These are phyloP conservation scores for Arthrobotrys musiformis DNA, from an alignment of 2,329 filamentous ascomycete genomes.

Conservation along the genomic window DNA sequence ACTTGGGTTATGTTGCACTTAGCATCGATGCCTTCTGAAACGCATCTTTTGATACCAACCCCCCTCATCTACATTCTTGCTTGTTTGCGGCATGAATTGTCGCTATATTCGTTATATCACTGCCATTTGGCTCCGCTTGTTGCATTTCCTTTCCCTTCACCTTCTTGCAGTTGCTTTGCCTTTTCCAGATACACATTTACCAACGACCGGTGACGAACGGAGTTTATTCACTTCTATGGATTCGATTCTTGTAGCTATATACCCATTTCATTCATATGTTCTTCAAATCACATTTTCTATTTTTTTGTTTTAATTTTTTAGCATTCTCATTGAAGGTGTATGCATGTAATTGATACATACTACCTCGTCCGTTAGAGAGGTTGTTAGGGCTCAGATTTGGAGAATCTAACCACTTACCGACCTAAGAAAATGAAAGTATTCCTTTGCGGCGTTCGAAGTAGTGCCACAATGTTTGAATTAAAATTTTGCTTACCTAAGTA, in stretches of 20 bases:
- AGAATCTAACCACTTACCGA: not conserved
- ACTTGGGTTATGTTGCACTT: slow-evolving; percentile 2
- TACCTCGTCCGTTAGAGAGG: not conserved
- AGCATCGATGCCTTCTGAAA: not conserved
- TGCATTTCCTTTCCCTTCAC: not conserved
- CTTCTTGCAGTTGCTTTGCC: not conserved
- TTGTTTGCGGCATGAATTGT: not conserved
- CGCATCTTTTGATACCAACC: not conserved
- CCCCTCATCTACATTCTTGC: not conserved
- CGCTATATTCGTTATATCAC: too few species aligned
- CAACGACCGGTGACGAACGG: slow-evolving; percentile 42
- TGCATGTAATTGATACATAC: too few species aligned
- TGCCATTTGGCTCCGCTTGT: not conserved
- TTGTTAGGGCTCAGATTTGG: not conserved
- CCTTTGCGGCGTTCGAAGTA: not conserved
- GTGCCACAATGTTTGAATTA: not conserved
- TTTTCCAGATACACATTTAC: slow-evolving; percentile 10
- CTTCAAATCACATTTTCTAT: slow-evolving; percentile 10
- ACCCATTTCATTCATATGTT: slow-evolving; percentile 27
- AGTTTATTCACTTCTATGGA: slow-evolving; percentile 29
- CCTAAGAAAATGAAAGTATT: not conserved
- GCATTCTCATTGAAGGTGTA: not conserved
- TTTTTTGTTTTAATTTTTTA: not conserved
- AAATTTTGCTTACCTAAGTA: not conserved
- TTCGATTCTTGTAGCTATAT: slow-evolving; percentile 51